phyloP scores from a whole-genome alignment of 2,329 filamentous ascomycete genomes.

The Colletotrichum trifolii region DNA sequence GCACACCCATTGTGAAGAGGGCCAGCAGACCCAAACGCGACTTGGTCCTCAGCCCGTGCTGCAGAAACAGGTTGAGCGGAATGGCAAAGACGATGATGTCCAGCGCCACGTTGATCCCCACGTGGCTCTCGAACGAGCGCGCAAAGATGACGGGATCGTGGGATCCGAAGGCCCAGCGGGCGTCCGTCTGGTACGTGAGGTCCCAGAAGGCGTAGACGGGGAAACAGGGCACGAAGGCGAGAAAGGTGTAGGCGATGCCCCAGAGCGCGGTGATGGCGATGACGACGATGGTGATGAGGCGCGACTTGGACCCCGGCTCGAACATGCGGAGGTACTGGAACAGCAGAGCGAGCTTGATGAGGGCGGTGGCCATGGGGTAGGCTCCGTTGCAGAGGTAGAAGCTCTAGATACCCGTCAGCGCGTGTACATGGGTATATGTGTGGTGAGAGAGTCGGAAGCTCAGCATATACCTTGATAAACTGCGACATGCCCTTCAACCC shows the following conservation, averaged over 20 bases:
- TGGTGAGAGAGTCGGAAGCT: not conserved
- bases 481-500: constrained; percentile 20
- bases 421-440: not conserved
- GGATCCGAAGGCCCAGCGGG: constrained; percentile 46
- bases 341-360: constrained; percentile 39
- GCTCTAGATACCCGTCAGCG: not conserved
- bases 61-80: constrained; percentile 44
- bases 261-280: constrained; percentile 44
- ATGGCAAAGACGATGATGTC: constrained; percentile 47
- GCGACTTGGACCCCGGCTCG: constrained; percentile 28
- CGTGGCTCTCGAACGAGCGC: constrained; percentile 44
- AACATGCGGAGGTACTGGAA: constrained; percentile 39
- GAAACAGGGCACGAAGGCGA: constrained; percentile 48
- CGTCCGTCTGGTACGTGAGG: constrained; percentile 19
- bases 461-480: constrained; percentile 28
- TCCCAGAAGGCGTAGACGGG: constrained; percentile 47
- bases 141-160: constrained; percentile 40
- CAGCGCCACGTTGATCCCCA: constrained; percentile 45
- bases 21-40: constrained; percentile 44
- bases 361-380: constrained; percentile 37
- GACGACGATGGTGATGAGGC: constrained; percentile 37
- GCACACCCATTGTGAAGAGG: constrained; percentile 45
- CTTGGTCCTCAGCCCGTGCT: constrained; percentile 40
- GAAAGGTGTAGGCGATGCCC: constrained; percentile 44
- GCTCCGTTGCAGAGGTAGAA: constrained; percentile 38